A percentile compares a stretch with the other conserved stretches of the same genome.
Evolutionary conservation across 2,329 filamentous ascomycete genomes (phyloP).

Genomic region (Colletotrichum costaricense): DNA sequence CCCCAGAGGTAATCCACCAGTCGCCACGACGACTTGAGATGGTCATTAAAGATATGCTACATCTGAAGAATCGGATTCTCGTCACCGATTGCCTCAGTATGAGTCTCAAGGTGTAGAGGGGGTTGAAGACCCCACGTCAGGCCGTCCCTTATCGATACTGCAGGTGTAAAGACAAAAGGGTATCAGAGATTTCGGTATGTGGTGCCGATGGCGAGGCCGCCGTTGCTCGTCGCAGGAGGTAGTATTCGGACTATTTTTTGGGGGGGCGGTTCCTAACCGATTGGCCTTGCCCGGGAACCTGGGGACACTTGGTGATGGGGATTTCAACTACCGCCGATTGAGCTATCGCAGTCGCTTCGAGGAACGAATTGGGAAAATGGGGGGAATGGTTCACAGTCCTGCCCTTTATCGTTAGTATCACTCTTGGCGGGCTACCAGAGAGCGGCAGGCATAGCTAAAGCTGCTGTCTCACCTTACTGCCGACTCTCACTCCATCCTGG

Average conservation of each 20-base stretch:
- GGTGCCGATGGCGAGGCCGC: not conserved
- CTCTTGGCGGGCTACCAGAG: no score
- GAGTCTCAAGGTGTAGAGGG: not conserved
- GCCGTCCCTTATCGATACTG: not conserved
- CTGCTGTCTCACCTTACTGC: no score
- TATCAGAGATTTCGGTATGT: not conserved
- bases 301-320: not conserved
- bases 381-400: not conserved
- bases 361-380: not conserved
- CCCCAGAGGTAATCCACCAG: not conserved
- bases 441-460: no score
- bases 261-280: not conserved
- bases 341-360: not conserved
- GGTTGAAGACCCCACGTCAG: not conserved
- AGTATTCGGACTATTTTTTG: not conserved
- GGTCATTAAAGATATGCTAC: not conserved
- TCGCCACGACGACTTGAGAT: not conserved
- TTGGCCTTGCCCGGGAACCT: not conserved
- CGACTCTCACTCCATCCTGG: no score
- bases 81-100: not conserved
- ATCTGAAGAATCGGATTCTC: not conserved
- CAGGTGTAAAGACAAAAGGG: not conserved
- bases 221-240: not conserved
- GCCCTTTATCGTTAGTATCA: not conserved
- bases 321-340: not conserved